Conservation (phyloP, 164 flowering plant species). For the grape (Vitis vinifera) region DNA sequence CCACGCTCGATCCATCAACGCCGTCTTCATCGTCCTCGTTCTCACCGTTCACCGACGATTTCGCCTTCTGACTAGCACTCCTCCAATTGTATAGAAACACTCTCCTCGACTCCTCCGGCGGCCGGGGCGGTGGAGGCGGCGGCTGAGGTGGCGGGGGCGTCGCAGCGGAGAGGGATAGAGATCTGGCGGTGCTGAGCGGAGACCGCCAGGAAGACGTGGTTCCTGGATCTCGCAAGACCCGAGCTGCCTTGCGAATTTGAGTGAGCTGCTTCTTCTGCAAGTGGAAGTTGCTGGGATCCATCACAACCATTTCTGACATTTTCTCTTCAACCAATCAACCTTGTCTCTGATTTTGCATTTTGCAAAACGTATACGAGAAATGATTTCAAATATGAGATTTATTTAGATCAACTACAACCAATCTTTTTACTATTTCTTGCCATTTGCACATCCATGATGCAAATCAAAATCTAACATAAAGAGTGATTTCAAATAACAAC, state of each 20-base stretch:
- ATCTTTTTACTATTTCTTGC: no score
- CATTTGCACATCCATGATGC: no score
- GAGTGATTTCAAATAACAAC: no score
- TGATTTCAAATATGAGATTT: no score
- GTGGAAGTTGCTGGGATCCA: conserved; percentile 71
- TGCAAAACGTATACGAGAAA: no score
- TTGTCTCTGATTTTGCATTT: no score
- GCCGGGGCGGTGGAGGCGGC: not conserved
- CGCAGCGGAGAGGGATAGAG: conserved; percentile 19
- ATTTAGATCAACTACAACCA: no score
- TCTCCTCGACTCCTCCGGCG: conserved; percentile 32
- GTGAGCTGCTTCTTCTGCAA: conserved; percentile 77
- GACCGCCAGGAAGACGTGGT: conserved; percentile 87
- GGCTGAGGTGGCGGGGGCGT: not conserved
- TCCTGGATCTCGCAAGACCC: conserved; percentile 84
- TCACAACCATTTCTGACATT: conserved; percentile 43
- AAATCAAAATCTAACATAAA: no score
- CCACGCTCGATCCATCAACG: conserved; percentile 40
- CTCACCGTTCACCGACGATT: conserved; percentile 3
- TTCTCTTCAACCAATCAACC: not conserved
- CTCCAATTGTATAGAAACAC: conserved; percentile 89
- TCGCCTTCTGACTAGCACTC: conserved; percentile 50
- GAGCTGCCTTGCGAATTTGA: conserved; percentile 82
- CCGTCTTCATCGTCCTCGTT: conserved; percentile 27
- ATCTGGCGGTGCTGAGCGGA: conserved; percentile 64